Conservation (phyloP, 2,329 filamentous ascomycete genomes). For the Aspergillus spinulosporus region DNA sequence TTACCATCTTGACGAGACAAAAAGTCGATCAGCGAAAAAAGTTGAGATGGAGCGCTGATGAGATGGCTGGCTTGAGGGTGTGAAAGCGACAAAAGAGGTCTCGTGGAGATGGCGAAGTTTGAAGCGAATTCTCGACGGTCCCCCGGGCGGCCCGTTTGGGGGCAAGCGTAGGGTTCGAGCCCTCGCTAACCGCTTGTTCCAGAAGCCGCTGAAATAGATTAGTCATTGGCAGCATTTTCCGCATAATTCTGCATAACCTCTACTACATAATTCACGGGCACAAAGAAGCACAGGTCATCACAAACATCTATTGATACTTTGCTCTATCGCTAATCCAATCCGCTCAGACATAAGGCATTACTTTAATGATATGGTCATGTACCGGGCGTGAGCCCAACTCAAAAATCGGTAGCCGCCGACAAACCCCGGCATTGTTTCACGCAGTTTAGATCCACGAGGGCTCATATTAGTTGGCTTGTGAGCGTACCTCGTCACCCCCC, state of each 20-base stretch:
- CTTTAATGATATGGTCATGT: slow-evolving; percentile 2
- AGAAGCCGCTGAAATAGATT: slow-evolving; percentile 1
- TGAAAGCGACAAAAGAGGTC: slow-evolving; percentile 35
- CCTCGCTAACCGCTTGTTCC: slow-evolving; percentile 40
- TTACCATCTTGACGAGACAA: slow-evolving; percentile 47
- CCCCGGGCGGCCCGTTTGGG: slow-evolving; percentile 29
- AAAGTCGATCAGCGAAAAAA: slow-evolving; percentile 44
- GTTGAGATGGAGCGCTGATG: slow-evolving; percentile 42
- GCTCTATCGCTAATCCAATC: slow-evolving; percentile 22
- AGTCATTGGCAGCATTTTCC: neutral
- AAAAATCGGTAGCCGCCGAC: neutral
- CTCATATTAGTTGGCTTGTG: slow-evolving; percentile 12
- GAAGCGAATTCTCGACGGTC: slow-evolving; percentile 36
- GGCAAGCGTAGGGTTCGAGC: slow-evolving; percentile 37
- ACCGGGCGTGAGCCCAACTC: slow-evolving; percentile 6
- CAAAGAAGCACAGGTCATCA: neutral
- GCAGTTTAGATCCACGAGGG: neutral
- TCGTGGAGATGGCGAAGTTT: slow-evolving; percentile 37
- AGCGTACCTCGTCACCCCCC: neutral
- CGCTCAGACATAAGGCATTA: slow-evolving; percentile 12
- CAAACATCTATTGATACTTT: slow-evolving; percentile 1
- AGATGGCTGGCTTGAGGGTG: slow-evolving; percentile 42
- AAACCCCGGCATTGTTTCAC: neutral
- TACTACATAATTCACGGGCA: neutral
- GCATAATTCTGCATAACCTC: neutral